Percentiles rank a stretch among this genome's conserved stretches.
phyloP scores from a whole-genome alignment of 2,329 filamentous ascomycete species.

The Colletotrichum viniferum region DNA sequence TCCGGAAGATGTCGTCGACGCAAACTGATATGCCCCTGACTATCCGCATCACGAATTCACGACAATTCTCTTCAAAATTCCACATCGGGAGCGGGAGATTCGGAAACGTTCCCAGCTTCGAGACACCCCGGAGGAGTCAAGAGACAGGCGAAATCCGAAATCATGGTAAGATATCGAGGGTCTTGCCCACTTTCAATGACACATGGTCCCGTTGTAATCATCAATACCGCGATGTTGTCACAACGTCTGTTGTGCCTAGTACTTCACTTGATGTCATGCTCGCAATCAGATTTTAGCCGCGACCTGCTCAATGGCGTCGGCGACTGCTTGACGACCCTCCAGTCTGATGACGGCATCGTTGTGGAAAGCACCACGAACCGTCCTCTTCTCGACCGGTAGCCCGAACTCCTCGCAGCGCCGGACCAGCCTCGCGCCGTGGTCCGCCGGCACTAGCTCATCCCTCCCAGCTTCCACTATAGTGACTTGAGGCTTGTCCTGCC shows the following conservation, averaged over 20 bases:
- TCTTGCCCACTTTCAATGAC: neutral
- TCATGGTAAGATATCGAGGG: neutral
- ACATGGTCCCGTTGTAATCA: neutral
- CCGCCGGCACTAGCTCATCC: slow-evolving; percentile 62
- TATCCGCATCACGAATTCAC: neutral
- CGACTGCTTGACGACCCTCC: slow-evolving; percentile 49
- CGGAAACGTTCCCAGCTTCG: neutral
- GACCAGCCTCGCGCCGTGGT: slow-evolving; percentile 51
- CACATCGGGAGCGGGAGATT: neutral
- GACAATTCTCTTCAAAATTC: neutral
- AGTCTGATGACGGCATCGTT: slow-evolving; percentile 57
- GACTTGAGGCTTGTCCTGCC: slow-evolving; percentile 10
- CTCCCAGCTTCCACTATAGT: slow-evolving; percentile 59
- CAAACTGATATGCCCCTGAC: neutral
- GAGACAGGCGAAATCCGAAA: neutral
- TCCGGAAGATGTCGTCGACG: neutral
- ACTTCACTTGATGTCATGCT: slow-evolving; percentile 10
- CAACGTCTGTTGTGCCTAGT: neutral
- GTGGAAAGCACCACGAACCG: slow-evolving; percentile 56
- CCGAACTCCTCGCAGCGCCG: slow-evolving; percentile 52
- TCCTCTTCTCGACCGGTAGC: slow-evolving; percentile 47
- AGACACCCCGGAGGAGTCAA: neutral
- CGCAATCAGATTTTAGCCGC: neutral
- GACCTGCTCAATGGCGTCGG: slow-evolving; percentile 43
- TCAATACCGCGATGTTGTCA: neutral